These are phyloP conservation scores for Catenaria anguillulae DNA, from an alignment of 371 early-diverging fungal species.

Conservation along the genomic window DNA sequence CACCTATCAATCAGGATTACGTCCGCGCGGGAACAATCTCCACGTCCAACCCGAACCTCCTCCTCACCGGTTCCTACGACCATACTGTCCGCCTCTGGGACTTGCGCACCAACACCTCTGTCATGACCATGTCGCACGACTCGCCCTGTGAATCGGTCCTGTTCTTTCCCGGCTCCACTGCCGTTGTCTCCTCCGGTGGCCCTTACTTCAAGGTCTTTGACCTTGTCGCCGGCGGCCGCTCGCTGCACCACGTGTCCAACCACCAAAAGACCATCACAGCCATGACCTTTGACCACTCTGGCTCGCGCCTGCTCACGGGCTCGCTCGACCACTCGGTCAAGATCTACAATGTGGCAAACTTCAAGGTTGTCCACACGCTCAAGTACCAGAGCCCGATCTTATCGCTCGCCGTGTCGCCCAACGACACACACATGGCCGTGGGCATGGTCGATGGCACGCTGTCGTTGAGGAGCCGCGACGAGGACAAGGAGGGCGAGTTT, in stretches of 20 bases:
- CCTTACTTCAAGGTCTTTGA: conserved; percentile 71
- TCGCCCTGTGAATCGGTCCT: conserved; percentile 76
- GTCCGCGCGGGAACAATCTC: conserved; percentile 60
- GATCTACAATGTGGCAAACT: conserved; percentile 69
- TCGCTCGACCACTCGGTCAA: conserved; percentile 92
- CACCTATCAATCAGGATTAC: conserved; percentile 40
- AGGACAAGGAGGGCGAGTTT: background rate
- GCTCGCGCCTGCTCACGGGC: conserved; percentile 66
- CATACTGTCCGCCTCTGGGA: conserved; percentile 87
- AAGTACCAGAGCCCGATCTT: conserved; percentile 86
- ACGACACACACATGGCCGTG: conserved; percentile 72
- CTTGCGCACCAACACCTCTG: conserved; percentile 51
- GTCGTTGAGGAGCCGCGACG: conserved; percentile 61
- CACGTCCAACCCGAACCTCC: conserved; percentile 57
- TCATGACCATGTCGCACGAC: conserved; percentile 66
- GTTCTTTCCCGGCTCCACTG: conserved; percentile 66
- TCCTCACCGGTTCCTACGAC: conserved; percentile 85
- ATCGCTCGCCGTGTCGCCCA: conserved; percentile 28
- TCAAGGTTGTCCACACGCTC: conserved; percentile 66
- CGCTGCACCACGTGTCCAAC: conserved; percentile 56
- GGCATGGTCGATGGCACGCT: conserved; percentile 87
- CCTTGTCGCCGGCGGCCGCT: conserved; percentile 61
- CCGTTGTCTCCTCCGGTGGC: conserved; percentile 52
- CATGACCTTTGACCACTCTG: conserved; percentile 59
- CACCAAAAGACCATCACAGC: conserved; percentile 90